Percentiles rank a stretch among this genome's conserved stretches.
Evolutionary conservation across 176 grass and related monocot genomes (phyloP).

Genomic region (Tillandsia leiboldiana): DNA sequence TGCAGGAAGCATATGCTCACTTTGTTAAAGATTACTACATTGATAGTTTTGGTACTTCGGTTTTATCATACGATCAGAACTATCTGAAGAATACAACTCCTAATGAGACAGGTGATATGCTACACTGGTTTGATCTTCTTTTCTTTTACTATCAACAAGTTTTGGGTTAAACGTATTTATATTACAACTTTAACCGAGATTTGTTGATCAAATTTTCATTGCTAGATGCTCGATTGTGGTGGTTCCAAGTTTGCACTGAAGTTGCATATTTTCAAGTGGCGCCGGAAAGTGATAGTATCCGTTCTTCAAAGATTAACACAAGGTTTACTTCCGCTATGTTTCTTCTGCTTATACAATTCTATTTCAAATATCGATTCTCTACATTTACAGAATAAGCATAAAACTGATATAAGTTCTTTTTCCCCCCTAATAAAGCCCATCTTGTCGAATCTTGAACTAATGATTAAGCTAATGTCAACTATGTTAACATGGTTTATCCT

Average conservation of each 20-base stretch:
- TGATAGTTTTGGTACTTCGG: slow-evolving; percentile 32
- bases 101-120: slow-evolving; percentile 45
- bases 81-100: slow-evolving; percentile 70
- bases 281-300: slow-evolving; percentile 69
- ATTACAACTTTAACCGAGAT: no score
- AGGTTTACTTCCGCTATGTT: slow-evolving; percentile 27
- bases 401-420: no score
- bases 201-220: slow-evolving; percentile 15
- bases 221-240: slow-evolving; percentile 75
- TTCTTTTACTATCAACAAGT: neutral
- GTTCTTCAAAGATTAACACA: slow-evolving; percentile 57
- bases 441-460: no score
- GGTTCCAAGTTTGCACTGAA: slow-evolving; percentile 97
- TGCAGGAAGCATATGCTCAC: slow-evolving; percentile 54
- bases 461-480: no score
- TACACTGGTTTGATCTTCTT: neutral
- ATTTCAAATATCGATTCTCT: neutral
- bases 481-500: no score
- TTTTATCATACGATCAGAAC: slow-evolving; percentile 72
- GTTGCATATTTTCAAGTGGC: slow-evolving; percentile 98
- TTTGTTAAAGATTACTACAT: slow-evolving; percentile 78
- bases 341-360: neutral
- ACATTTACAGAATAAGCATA: neutral
- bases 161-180: no score
- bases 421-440: no score